Percentiles rank a stretch among this genome's conserved stretches.
phyloP scores from a whole-genome alignment of 2,329 filamentous ascomycete genomes.

The Microdochium bolleyi region DNA sequence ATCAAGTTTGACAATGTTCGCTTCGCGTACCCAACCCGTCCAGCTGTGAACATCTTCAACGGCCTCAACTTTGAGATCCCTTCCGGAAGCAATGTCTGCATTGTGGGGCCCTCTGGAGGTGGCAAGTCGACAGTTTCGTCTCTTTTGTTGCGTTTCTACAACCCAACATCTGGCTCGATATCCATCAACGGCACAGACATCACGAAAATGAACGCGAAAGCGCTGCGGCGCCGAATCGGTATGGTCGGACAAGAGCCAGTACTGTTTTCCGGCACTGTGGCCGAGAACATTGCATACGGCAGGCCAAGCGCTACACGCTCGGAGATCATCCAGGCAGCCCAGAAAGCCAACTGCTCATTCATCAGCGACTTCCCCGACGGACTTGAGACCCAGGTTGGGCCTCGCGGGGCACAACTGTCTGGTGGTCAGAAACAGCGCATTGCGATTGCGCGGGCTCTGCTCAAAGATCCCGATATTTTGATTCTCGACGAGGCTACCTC shows the following conservation, averaged over 20 bases:
- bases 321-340: slow-evolving; percentile 80
- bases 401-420: slow-evolving; percentile 85
- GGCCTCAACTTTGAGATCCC: slow-evolving; percentile 85
- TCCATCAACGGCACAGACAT: slow-evolving; percentile 81
- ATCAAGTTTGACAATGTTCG: slow-evolving; percentile 82
- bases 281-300: slow-evolving; percentile 88
- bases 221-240: slow-evolving; percentile 83
- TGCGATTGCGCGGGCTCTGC: slow-evolving; percentile 86
- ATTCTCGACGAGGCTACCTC: slow-evolving; percentile 96
- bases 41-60: slow-evolving; percentile 86
- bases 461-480: slow-evolving; percentile 94
- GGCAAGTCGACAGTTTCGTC: slow-evolving; percentile 95
- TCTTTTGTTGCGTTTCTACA: slow-evolving; percentile 87
- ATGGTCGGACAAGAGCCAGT: slow-evolving; percentile 95
- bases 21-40: slow-evolving; percentile 90
- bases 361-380: slow-evolving; percentile 96
- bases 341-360: slow-evolving; percentile 92
- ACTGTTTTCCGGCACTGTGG: slow-evolving; percentile 76
- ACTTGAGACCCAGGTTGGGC: slow-evolving; percentile 87
- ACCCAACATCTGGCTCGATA: slow-evolving; percentile 68
- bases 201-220: slow-evolving; percentile 83
- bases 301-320: slow-evolving; percentile 67
- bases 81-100: slow-evolving; percentile 88
- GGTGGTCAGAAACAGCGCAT: slow-evolving; percentile 98
- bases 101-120: slow-evolving; percentile 91